phyloP scores from a whole-genome alignment of 2,329 filamentous ascomycete species.

The Penicillium sp. region DNA sequence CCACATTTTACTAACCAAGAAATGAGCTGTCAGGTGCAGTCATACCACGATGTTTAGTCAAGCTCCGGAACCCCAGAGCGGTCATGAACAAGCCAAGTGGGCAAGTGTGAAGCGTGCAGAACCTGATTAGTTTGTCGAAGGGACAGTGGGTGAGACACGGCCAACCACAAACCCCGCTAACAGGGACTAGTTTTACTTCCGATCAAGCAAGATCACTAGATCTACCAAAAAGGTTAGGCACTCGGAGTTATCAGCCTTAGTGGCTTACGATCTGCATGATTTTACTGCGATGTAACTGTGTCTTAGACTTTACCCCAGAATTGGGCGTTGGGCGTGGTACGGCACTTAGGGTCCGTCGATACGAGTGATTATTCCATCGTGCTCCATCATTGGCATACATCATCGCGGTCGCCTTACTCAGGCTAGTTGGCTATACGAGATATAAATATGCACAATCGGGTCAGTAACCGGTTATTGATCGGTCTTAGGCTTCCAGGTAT shows the following conservation, averaged over 20 bases:
- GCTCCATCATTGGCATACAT: neutral
- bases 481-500: neutral
- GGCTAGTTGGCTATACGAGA: neutral
- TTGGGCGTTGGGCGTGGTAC: constrained; percentile 1
- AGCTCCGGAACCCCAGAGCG: neutral
- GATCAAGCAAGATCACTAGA: neutral
- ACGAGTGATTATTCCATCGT: neutral
- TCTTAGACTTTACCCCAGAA: constrained; percentile 4
- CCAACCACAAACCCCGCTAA: neutral
- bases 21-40: neutral
- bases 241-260: neutral
- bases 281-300: constrained; percentile 1
- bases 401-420: neutral
- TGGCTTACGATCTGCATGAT: neutral
- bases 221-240: neutral
- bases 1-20: neutral
- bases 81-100: neutral
- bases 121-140: neutral
- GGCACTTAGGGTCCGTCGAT: neutral
- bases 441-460: neutral
- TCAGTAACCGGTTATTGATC: neutral
- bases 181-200: neutral
- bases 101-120: neutral
- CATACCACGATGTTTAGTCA: neutral
- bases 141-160: neutral